Base-by-base conservation (phyloP, 2,329 filamentous ascomycete genomes). In the Truncatella angustata region DNA sequence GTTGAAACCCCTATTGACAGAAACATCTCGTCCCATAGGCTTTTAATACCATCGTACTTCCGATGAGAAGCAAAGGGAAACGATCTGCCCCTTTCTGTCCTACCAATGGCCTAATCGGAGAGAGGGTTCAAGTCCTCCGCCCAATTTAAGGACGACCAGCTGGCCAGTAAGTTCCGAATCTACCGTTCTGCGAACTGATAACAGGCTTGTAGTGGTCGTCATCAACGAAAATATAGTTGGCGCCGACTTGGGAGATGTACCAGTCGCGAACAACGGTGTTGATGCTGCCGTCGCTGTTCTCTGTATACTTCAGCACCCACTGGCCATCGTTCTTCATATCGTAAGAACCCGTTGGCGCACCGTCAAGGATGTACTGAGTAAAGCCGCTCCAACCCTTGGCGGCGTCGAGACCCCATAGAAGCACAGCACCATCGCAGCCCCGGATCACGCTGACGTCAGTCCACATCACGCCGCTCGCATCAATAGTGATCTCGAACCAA, bases 391-490 rank as follows among this genome's bases (percentile, higher is more conserved):
- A 61, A 4, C 56, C 57, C 4, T 56, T 50, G 18, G 56, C 55
- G 18, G 55, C 54, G 40, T 64, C 61, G 23, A 51, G 45, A 21
- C 55, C 50, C 57, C 58, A 61, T 12, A 59, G 49, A 43, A 63
- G 21, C 14, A 56, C 51, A 16, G 45, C 50, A 26, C 63, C 63
- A 44, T 66, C 62, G 49, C 59, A 62, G 35, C 62, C 62, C 4
- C 62, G 53, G 43, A 66, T 65, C n/a, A 64, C 47, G n/a, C 59
- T 62, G 5, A 65, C 54, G 18, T 65, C 63, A 12, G 44, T 55
- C 60, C 61, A 65, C 34, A 51, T 56, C 59, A 59, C 63, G 36
- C 52, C 57, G 37, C 54, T 44, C 56, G 64, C 58, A 14, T 21
- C 40, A 14, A 32, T 9, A 28, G 52, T 58, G 20, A 65, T 34